Conservation (phyloP, 1,284 basidiomycete genomes). For the Ganoderma lucidum region DNA sequence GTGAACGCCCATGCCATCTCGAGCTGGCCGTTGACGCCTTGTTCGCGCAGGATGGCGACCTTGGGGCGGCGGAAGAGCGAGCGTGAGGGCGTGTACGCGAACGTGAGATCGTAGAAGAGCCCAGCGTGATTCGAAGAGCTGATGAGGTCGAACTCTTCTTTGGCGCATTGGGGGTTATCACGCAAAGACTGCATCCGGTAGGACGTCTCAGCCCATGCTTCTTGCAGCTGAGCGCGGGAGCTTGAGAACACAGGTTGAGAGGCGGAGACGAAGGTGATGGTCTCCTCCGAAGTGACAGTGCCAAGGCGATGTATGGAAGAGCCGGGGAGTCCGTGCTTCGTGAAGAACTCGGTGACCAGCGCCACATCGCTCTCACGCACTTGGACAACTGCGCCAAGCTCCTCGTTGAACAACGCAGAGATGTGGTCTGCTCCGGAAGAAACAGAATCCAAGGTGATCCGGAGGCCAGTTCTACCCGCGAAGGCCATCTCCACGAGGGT, state of each 20-base stretch:
- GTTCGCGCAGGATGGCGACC: conserved; percentile 96
- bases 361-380: conserved; percentile 71
- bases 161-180: conserved; percentile 83
- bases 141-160: conserved; percentile 88
- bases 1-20: conserved; percentile 99
- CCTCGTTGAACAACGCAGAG: conserved; percentile 92
- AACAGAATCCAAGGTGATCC: conserved; percentile 73
- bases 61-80: conserved; percentile 69
- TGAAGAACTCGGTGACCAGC: conserved; percentile 70
- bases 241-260: conserved; percentile 67
- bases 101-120: conserved; percentile 83
- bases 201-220: conserved; percentile 94
- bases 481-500: conserved; percentile 97
- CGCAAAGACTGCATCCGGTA: conserved; percentile 91
- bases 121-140: conserved; percentile 68
- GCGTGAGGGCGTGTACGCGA: conserved; percentile 53
- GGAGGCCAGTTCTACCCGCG: conserved; percentile 85
- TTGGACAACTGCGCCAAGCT: conserved; percentile 94
- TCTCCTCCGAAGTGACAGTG: conserved; percentile 68
- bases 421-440: conserved; percentile 60
- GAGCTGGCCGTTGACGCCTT: conserved; percentile 97
- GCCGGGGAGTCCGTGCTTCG: conserved; percentile 75
- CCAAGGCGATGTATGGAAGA: conserved; percentile 82
- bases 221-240: conserved; percentile 80
- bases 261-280: conserved; percentile 66